Percentiles rank a stretch among this genome's conserved stretches.
Evolutionary conservation across 2,329 filamentous ascomycete species (phyloP).

Genomic region (Fusarium pseudonygamai): DNA sequence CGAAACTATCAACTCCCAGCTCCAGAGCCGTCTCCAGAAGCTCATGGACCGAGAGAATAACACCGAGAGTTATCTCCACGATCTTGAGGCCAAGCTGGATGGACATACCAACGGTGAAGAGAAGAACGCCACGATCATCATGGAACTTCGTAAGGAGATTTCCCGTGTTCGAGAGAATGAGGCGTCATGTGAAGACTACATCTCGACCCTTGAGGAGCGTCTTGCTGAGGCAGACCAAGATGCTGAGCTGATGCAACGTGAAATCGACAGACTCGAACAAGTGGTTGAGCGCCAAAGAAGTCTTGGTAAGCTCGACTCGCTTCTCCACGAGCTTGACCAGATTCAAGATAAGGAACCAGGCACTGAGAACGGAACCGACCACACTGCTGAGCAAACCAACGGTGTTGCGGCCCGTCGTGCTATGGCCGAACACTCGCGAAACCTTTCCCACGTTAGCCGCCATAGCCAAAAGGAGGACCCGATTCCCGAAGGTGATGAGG

Average conservation of each 20-base stretch:
- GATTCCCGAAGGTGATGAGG: conserved; percentile 64
- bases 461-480: conserved; percentile 63
- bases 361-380: conserved; percentile 38
- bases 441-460: conserved; percentile 63
- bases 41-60: conserved; percentile 89
- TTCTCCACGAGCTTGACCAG: conserved; percentile 89
- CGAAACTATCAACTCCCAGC: conserved; percentile 89
- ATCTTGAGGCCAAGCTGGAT: conserved; percentile 89
- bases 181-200: conserved; percentile 91
- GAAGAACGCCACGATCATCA: conserved; percentile 85
- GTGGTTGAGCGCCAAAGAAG: conserved; percentile 95
- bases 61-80: conserved; percentile 92
- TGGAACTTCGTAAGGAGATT: conserved; percentile 91
- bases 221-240: conserved; percentile 97
- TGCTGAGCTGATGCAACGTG: conserved; percentile 94
- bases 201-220: conserved; percentile 93
- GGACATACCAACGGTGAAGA: conserved; percentile 92
- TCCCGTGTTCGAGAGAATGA: conserved; percentile 89
- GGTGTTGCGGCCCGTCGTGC: conserved; percentile 55
- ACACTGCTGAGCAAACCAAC: conserved; percentile 46
- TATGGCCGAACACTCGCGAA: conserved; percentile 62
- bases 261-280: conserved; percentile 92
- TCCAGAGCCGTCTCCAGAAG: conserved; percentile 91
- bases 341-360: conserved; percentile 67
- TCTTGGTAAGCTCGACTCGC: conserved; percentile 90